A percentile compares a stretch with the other conserved stretches of the same genome.
These are phyloP conservation scores for Leucocoprinus leucothites DNA, from an alignment of 768 basidiomycete genomes.

Conservation along the genomic window DNA sequence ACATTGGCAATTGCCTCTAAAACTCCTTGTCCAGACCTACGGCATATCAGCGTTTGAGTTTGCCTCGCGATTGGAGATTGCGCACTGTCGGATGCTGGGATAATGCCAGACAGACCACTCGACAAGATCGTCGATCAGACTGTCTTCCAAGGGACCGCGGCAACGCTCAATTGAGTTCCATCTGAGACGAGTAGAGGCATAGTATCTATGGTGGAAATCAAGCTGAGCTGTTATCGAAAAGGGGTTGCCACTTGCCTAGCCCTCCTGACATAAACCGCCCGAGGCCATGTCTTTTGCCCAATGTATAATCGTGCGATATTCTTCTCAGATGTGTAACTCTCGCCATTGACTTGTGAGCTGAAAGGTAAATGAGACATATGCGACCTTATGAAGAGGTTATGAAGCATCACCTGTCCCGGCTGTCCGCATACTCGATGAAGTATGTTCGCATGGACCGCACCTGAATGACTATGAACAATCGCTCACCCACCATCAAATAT, in stretches of 20 bases:
- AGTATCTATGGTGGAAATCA: constrained; percentile 37
- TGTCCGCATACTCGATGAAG: constrained; percentile 74
- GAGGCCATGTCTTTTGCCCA: constrained; percentile 74
- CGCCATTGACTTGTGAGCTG: constrained; percentile 57
- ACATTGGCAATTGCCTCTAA: constrained; percentile 52
- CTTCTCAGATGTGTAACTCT: constrained; percentile 57
- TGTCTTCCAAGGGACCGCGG: constrained; percentile 56
- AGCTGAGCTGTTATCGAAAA: background rate
- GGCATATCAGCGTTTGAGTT: constrained; percentile 22
- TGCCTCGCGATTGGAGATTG: background rate
- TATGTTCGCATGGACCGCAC: constrained; percentile 68
- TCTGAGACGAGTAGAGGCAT: constrained; percentile 62
- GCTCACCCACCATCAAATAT: background rate
- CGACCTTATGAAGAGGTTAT: background rate
- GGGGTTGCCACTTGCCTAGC: constrained; percentile 49
- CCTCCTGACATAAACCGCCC: constrained; percentile 63
- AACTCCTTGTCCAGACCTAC: constrained; percentile 44
- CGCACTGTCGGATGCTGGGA: constrained; percentile 49
- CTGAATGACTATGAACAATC: constrained; percentile 27
- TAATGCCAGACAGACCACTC: constrained; percentile 82
- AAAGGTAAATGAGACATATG: background rate
- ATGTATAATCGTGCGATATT: constrained; percentile 66
- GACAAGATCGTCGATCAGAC: constrained; percentile 65
- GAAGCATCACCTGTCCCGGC: constrained; percentile 44
- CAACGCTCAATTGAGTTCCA: constrained; percentile 75